Evolutionary conservation across 2,329 filamentous ascomycete genomes (phyloP), one percentile per base, ranked within the genome.

Genomic region (Thielaviopsis ethacetica): DNA sequence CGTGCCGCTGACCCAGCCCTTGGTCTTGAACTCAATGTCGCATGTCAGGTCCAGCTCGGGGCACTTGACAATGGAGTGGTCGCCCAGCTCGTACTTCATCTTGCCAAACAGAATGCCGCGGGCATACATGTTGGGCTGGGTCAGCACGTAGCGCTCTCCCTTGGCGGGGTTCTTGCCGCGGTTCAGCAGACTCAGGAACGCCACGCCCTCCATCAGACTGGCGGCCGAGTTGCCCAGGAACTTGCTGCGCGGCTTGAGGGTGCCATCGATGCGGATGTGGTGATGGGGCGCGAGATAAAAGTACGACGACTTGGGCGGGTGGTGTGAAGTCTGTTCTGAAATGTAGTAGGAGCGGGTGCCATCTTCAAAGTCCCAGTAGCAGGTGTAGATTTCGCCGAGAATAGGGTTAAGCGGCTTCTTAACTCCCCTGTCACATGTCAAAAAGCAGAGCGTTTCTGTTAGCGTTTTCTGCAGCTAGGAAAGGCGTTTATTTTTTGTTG

Each of bases 91-190:
- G 71, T 97, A 98, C 71, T 96, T 97, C 93, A 98, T 97, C 71
- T 96, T 97, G 54, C 93, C 93, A 67, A 98, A 96, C 9, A 98
- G 76, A 62, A 98, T 97, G 41, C 93, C 91, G 62, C 93, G 82
- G 22, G 91, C 93, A 70, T 98, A 98, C 90, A 98, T 98, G 74
- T 98, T 98, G 19, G 93, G 93, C 68, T 98, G 93, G 4, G 93
- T 97, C 57, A 97, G 73, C 67, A 94, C 88, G 71, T 95, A 97
- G 84, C 84, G 79, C 73, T 98, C 93, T 61, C 86, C 86, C 63
- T 76, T 79, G 54, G 77, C 74, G 30, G 75, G 76, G 63, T 84
- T 74, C 63, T 79, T 75, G 49, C 88, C 87, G 56, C 86, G 79
- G 70, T 96, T 96, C 63, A 91, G 69, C 57, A 98, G 77, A 55